Base-by-base conservation (phyloP, 495 filamentous ascomycete genomes). In the Chaetomium tenue region DNA sequence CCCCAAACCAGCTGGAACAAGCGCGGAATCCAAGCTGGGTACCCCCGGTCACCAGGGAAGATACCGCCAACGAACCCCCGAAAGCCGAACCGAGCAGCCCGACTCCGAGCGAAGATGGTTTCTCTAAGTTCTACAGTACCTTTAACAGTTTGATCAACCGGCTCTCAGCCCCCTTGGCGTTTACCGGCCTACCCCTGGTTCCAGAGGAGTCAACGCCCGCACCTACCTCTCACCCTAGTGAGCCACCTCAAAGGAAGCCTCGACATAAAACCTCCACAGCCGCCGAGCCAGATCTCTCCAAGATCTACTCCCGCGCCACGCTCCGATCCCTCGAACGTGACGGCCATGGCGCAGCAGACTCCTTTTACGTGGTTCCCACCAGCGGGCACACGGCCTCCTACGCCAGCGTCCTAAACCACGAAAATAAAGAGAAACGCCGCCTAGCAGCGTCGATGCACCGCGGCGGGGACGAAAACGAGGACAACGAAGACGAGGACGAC, bases 341-440 rank as follows among this genome's bases (percentile, higher is more conserved):
- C 44, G 77, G 74, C 12, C 76, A 87, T 22, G 81, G 77, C 9
- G 78, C 79, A 28, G 86, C 86, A 42, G 92, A 97, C 71, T 92
- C 88, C 30, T 98, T 98, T 79, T 97, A 97, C 71, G 90, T 98
- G 1, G 94, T 98, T 0, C 94, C 93, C 11, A 88, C 89, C 0
- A 90, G 90, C 6, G 94, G 94, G 30, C 90, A 91, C 62, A 96
- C 92, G 0, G 85, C 90, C 48, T 90, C 91, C 0, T 98, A 98
- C 72, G 93, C 94, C 5, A 89, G 86, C 51, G 95, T 98, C 30
- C 78, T 97, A 1, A 85, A 84, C 11, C 86, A 89, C 62, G 88
- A 86, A 3, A 84, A 89, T 58, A 89, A 87, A 59, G 88, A 87
- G 60, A 87, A 78, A 77, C 82, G 78, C 30, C 82, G 67, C 44